Conservation (phyloP, 768 basidiomycete genomes). For the Leucosporidium creatinivorum region DNA sequence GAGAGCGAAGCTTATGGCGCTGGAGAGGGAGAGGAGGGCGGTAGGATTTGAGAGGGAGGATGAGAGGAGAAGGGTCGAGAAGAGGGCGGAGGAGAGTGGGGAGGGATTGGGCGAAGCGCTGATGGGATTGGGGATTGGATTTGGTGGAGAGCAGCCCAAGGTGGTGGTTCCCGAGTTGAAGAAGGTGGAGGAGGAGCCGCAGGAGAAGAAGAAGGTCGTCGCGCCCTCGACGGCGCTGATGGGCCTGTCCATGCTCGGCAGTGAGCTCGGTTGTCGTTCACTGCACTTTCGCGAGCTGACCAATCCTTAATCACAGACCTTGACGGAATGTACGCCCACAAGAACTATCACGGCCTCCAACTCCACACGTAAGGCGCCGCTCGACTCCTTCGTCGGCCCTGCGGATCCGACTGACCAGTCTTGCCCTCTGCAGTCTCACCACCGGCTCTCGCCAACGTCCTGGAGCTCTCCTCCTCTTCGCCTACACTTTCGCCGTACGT, state of each 20-base stretch:
- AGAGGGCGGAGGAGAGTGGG: constrained; percentile 5
- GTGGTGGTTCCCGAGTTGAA: not conserved
- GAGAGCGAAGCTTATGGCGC: constrained; percentile 59
- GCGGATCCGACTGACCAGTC: not conserved
- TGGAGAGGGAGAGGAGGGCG: constrained; percentile 55
- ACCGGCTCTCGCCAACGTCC: constrained; percentile 75
- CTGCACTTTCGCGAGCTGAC: too few relatives aligned
- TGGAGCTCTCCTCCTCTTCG: constrained; percentile 73
- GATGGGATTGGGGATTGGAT: constrained; percentile 9
- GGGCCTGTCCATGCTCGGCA: constrained; percentile 75
- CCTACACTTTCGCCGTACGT: constrained; percentile 42
- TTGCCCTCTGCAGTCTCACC: constrained; percentile 47
- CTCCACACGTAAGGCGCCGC: constrained; percentile 49
- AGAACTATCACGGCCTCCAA: constrained; percentile 51
- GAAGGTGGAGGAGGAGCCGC: not conserved
- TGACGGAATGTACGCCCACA: constrained; percentile 71
- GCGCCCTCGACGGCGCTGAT: constrained; percentile 59
- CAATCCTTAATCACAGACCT: constrained; percentile 43
- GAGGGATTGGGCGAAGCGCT: constrained; percentile 1
- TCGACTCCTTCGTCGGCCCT: not conserved
- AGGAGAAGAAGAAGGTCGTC: constrained; percentile 45
- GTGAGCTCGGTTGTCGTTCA: constrained; percentile 13
- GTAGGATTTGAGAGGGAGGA: constrained; percentile 68
- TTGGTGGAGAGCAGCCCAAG: not conserved
- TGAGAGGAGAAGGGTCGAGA: constrained; percentile 47